phyloP scores from a whole-genome alignment of 2,329 filamentous ascomycete genomes.

The Incumbomyces lentus region DNA sequence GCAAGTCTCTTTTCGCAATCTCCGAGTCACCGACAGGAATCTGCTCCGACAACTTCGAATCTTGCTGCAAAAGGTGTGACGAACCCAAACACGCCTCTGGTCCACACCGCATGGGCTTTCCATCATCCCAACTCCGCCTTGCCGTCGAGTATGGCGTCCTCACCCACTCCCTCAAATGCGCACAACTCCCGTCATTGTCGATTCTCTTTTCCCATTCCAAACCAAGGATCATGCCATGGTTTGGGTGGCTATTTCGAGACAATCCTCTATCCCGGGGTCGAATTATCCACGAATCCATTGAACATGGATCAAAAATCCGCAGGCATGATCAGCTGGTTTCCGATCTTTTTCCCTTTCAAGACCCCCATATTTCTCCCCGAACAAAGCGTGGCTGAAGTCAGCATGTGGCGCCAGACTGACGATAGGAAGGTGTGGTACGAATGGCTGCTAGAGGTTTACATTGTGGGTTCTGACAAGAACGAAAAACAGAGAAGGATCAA shows the following conservation, averaged over 20 bases:
- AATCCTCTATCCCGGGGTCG: conserved; percentile 72
- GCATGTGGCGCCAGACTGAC: conserved; percentile 93
- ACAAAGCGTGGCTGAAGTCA: conserved; percentile 74
- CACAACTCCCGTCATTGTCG: conserved; percentile 79
- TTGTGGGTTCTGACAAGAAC: conserved; percentile 17
- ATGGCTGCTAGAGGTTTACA: conserved; percentile 84
- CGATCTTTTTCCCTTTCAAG: conserved; percentile 94
- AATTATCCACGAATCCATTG: conserved; percentile 86
- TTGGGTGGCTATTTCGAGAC: conserved; percentile 93
- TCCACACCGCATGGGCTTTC: conserved; percentile 38
- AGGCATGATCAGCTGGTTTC: conserved; percentile 99
- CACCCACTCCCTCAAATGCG: conserved; percentile 52
- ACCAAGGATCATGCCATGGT: conserved; percentile 78
- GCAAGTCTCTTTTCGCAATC: conserved; percentile 1
- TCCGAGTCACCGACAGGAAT: not conserved
- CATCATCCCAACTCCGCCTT: conserved; percentile 23
- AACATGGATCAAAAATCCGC: conserved; percentile 86
- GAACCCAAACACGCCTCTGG: conserved; percentile 25
- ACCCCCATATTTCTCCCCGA: conserved; percentile 75
- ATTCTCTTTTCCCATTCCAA: conserved; percentile 64
- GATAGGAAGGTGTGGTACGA: conserved; percentile 97
- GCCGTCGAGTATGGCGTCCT: conserved; percentile 28
- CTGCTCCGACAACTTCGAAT: conserved; percentile 2
- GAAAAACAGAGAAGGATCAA: conserved; percentile 15
- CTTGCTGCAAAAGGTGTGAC: conserved; percentile 22